These are phyloP conservation scores for Elsinoe batatas DNA, from an alignment of 2,329 filamentous ascomycete species.

Conservation along the genomic window DNA sequence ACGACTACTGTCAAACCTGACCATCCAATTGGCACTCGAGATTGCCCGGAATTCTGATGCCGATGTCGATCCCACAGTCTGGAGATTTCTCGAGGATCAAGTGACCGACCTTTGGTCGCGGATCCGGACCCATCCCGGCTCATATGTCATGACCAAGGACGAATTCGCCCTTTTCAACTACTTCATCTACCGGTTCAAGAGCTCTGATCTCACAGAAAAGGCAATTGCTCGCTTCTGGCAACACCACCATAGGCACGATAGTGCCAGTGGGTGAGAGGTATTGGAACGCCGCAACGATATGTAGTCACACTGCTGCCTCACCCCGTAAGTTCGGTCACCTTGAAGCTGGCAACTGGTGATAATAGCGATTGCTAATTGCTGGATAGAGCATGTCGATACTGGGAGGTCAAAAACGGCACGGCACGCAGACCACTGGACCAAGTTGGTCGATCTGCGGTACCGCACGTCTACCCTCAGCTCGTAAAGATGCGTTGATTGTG, in stretches of 20 bases:
- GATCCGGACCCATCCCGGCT: slow-evolving; percentile 52
- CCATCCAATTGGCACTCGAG: slow-evolving; percentile 60
- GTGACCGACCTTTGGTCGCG: slow-evolving; percentile 57
- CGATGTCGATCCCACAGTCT: slow-evolving; percentile 54
- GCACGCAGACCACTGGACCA: not conserved
- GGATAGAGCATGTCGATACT: not conserved
- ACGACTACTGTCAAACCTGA: slow-evolving; percentile 24
- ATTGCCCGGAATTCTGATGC: slow-evolving; percentile 64
- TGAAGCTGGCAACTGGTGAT: not conserved
- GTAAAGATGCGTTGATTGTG: too few relatives aligned
- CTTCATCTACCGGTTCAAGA: slow-evolving; percentile 58
- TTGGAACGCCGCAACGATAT: not conserved
- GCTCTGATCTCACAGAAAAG: slow-evolving; percentile 39
- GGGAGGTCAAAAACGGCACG: not conserved
- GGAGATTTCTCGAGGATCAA: slow-evolving; percentile 54
- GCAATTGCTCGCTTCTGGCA: slow-evolving; percentile 51
- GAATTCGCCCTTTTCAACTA: slow-evolving; percentile 86
- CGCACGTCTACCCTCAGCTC: too few relatives aligned
- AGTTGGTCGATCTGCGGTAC: not conserved
- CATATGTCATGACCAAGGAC: slow-evolving; percentile 64
- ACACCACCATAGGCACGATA: slow-evolving; percentile 23
- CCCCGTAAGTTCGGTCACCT: not conserved
- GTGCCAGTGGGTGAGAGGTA: not conserved
- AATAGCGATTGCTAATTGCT: not conserved
- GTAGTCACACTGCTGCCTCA: not conserved